Base-by-base conservation (phyloP, 106 monocot species). In the Chionographis japonica region DNA sequence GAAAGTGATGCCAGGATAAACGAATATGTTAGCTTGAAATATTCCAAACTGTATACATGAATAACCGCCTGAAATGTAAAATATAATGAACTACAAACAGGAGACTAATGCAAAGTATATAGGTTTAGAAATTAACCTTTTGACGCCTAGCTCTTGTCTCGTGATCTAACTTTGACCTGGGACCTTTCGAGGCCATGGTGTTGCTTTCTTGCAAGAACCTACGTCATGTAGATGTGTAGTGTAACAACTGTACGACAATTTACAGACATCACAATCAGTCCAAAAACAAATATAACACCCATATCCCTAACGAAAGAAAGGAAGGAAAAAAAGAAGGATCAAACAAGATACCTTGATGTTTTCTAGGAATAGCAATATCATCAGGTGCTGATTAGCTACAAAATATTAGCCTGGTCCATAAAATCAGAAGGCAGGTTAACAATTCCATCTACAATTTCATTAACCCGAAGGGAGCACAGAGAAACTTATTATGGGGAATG, bases 111-210 rank as follows among this genome's bases (percentile, higher is more conserved):
- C 4, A 53, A 49, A 43, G 18, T 52, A 3, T 55, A 40, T 3
- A 42, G 36, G 27, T 63, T 12, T 39, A 54, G 16, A 8, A 51
- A 43, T 54, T 53, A 68, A 98, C 97, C 97, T 92, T 98, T 72
- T 92, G 89, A 43, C 97, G 85, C 54, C 74, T 82, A 19, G 78
- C 75, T 69, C 92, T 82, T 50, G 86, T 75, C 61, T 97, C 95
- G 65, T 89, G 89, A 67, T 97, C 95, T 62, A 83, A 58, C 72
- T 79, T 97, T 15, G 92, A 97, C 75, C 89, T 82, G 39, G 87
- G 97, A 69, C 92, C 89, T 65, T 92, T 98, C 15, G 97, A 92
- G 54, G 97, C 89, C 97, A 98, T 98, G 41, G 19, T 14, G 27
- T 54, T 70, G 43, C 37, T 54, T 77, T 55, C 37, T 64, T 50